Evolutionary conservation across 2,329 filamentous ascomycete genomes (phyloP).

Genomic region (Aspergillus japonicus): DNA sequence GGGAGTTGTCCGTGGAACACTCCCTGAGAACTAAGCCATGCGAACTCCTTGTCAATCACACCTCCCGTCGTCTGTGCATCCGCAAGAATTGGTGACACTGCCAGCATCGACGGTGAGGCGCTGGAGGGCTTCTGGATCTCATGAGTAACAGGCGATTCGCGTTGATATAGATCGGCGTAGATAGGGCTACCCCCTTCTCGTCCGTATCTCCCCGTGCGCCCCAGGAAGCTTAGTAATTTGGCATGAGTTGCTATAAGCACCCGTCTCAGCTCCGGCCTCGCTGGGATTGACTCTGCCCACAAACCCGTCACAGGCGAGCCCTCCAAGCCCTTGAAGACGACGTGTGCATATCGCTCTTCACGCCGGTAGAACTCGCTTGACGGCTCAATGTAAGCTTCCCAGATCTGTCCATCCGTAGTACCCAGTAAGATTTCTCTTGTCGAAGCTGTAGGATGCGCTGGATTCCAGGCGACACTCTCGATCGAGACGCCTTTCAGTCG

Average conservation of each 20-base stretch:
- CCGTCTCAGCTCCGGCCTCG: constrained; percentile 69
- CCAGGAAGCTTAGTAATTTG: constrained; percentile 76
- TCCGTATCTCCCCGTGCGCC: constrained; percentile 69
- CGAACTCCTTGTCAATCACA: constrained; percentile 63
- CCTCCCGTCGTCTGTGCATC: constrained; percentile 57
- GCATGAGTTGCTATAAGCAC: constrained; percentile 78
- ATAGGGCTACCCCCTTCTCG: constrained; percentile 80
- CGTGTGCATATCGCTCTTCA: constrained; percentile 88
- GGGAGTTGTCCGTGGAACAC: constrained; percentile 82
- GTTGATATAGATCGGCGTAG: constrained; percentile 84
- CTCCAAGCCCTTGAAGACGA: constrained; percentile 77
- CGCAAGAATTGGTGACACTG: constrained; percentile 71
- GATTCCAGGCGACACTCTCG: constrained; percentile 92
- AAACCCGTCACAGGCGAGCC: constrained; percentile 75
- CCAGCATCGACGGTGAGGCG: constrained; percentile 64
- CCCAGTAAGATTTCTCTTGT: constrained; percentile 92
- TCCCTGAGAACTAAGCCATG: constrained; percentile 86
- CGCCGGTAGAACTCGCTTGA: constrained; percentile 92
- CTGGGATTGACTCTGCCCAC: constrained; percentile 73
- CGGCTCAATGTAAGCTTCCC: constrained; percentile 92
- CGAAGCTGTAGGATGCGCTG: constrained; percentile 84
- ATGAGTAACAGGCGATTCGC: constrained; percentile 74
- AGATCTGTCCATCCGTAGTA: constrained; percentile 89
- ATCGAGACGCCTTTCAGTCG: constrained; percentile 83
- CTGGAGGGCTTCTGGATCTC: constrained; percentile 64